phyloP scores from a whole-genome alignment of 495 filamentous ascomycete genomes.

The Friedmanniomyces simplex region DNA sequence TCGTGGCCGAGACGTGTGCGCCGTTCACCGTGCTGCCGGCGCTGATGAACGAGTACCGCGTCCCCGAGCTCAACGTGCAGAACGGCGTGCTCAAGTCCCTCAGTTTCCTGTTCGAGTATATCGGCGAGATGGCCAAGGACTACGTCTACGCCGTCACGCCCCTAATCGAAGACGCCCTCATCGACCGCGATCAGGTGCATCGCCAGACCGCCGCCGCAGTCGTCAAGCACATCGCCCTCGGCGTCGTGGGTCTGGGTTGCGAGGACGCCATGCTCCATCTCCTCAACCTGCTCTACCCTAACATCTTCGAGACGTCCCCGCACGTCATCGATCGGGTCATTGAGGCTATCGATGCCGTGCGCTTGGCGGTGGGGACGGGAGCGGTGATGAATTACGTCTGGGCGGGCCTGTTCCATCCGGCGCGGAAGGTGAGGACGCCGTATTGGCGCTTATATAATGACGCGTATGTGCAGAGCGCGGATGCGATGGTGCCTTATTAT shows the following conservation, averaged over 20 bases:
- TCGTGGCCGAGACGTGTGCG: conserved; percentile 99
- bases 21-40: conserved; percentile 98
- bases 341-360: conserved; percentile 92
- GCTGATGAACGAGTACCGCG: conserved; percentile 99
- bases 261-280: conserved; percentile 98
- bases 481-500: conserved; percentile 94
- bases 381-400: conserved; percentile 93
- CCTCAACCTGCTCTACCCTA: conserved; percentile 90
- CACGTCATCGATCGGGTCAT: conserved; percentile 98
- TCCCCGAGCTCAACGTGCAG: conserved; percentile 96
- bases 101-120: conserved; percentile 97
- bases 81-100: conserved; percentile 97
- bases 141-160: conserved; percentile 98
- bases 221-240: conserved; percentile 93
- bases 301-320: conserved; percentile 94
- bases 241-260: conserved; percentile 92
- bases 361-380: conserved; percentile 86
- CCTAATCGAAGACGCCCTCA: conserved; percentile 93
- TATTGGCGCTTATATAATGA: conserved; percentile 97
- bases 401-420: conserved; percentile 95
- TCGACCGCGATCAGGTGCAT: conserved; percentile 97
- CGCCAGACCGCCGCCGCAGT: conserved; percentile 92
- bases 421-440: conserved; percentile 80
- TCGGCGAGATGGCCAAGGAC: conserved; percentile 99
- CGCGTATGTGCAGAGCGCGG: conserved; percentile 87